phyloP scores from a whole-genome alignment of 1,139 yeast genomes.

The Pichia sp. region DNA sequence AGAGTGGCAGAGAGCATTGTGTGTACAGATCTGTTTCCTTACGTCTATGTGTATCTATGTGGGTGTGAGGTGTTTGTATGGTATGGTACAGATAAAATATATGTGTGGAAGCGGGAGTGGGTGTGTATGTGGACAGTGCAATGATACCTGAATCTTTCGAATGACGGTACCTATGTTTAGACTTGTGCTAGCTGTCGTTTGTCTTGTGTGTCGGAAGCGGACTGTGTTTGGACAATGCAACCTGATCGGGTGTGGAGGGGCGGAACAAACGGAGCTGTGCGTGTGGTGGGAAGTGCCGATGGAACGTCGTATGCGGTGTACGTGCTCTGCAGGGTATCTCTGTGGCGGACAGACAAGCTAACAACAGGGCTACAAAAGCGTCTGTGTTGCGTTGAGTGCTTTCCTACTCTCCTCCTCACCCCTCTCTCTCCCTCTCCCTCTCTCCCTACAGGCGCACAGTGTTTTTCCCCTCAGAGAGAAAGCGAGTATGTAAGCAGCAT shows the following conservation, averaged over 20 bases:
- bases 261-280: background rate
- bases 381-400: background rate
- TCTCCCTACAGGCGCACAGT: background rate
- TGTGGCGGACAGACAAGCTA: background rate
- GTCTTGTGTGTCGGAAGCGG: background rate
- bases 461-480: background rate
- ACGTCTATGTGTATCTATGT: background rate
- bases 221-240: background rate
- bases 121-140: background rate
- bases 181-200: background rate
- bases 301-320: background rate
- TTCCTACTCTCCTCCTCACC: background rate
- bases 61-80: background rate
- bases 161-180: background rate
- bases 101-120: background rate
- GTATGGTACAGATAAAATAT: background rate
- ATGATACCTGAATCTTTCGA: background rate
- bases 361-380: background rate
- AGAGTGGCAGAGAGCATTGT: conserved; percentile 16
- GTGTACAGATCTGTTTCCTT: background rate
- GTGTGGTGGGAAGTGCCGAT: background rate
- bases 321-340: background rate
- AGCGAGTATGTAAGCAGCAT: background rate
- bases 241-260: background rate
- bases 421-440: background rate